Evolutionary conservation across 208 protist species (phyloP), one percentile per base, ranked within the genome.

Genomic region (Crithidia fasciculata): DNA sequence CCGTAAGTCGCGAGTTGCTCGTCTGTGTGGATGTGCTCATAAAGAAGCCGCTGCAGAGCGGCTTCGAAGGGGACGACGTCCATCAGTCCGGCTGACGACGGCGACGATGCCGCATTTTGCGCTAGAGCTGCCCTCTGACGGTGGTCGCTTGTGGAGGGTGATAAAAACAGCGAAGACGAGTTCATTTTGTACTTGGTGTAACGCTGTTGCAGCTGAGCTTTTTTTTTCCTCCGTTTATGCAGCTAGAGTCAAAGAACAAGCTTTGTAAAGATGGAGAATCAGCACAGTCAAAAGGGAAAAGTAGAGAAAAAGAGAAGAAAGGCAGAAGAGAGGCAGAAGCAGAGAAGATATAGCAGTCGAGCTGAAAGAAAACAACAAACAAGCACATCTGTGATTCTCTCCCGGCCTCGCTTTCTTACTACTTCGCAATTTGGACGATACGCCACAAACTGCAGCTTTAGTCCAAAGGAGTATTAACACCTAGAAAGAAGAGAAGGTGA

Each of bases 1-100:
- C 74, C 61, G 72, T 96, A 96, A 68, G 93, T 89, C 39, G 76
- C 75, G 16, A 95, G 72, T 45, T 89, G 82, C 15, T 93, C 89
- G 40, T 96, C 89, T 12, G 61, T 74, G 53, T 59, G 72, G 1
- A 95, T 78, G 19, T 72, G 63, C 7, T 80, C 78, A 10, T 83
- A 76, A 37, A 93, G 39, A 6, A 96, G 72, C 2, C 88, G 80
- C 18, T 93, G 82, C 47, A 96, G 72, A 2, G 87, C 70, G 5
- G 82, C 79, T 40, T 94, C 91, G 47, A 87, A 86, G 12, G 87
- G 81, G 2, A 89, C 57, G 9, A 85, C 73, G 69, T 92, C 80
- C 7, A 83, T 59, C n/a, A 80, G 69, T 0, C 28, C 28, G 28
- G 28, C 28, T 28, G 28, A 28, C 28, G 28, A 28, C 18, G 37